Evolutionary conservation across 176 grass and related monocot species (phyloP), one percentile per base, ranked within the genome.

Genomic region (Rhynchospora tenuis): DNA sequence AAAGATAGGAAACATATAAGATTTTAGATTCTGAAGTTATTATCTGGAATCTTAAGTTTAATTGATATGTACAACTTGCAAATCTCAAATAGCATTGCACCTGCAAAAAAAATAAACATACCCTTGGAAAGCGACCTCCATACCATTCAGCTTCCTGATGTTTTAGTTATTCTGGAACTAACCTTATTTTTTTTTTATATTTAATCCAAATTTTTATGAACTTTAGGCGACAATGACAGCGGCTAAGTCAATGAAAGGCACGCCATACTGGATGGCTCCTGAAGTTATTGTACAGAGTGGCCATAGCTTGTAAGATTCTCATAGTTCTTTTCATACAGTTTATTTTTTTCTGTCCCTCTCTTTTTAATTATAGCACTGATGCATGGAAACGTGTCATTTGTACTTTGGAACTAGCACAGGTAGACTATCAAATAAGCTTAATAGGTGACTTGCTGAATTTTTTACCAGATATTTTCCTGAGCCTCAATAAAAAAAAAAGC

Each of bases 191-290:
- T 84, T 50, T 6, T 58, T 19, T 84, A 15, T 61, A 54, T 85
- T 10, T 63, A 68, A 28, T 58, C 31, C 0, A 73, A 80, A 44
- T 14, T 52, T 5, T 74, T 56, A 43, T 67, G 46, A 84, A 44
- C 10, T 88, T 80, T 75, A 99, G 96, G 96, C 96, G 85, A 99
- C 96, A 73, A 87, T 99, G 80, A 95, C 93, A 85, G 96, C 96
- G 44, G 93, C 93, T 38, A 99, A 99, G 89, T 93, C 96, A 78
- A 95, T 95, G 91, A 99, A 95, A 89, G 96, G 96, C 43, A 99
- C 96, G 16, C 91, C 93, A 13, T 88, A 93, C 48, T 99, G 96
- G 96, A 99, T 99, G 96, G 96, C 96, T 61, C 96, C 96, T 85
- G 96, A 99, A 99, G 91, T 99, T 19, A 99, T 99, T 86, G 91